These are phyloP conservation scores for Saxophila tyrrhenica DNA, from an alignment of 495 filamentous ascomycete genomes.

Conservation along the genomic window DNA sequence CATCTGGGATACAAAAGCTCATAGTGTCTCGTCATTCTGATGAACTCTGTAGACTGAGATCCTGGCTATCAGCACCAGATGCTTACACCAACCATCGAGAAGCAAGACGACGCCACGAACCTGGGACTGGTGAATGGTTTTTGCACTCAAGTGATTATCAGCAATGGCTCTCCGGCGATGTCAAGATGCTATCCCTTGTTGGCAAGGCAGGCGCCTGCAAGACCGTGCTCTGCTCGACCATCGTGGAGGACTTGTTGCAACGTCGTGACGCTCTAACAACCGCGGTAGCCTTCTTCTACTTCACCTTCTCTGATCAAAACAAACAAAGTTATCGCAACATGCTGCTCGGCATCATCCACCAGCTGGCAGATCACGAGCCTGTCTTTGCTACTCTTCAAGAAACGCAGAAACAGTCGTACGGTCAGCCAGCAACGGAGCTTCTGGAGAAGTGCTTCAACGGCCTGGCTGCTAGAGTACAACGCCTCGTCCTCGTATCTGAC, in stretches of 20 bases:
- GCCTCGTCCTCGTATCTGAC: background rate
- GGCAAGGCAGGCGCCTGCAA: background rate
- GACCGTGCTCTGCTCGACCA: slow-evolving; percentile 1
- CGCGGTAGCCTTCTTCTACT: background rate
- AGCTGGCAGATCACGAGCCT: background rate
- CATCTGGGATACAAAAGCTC: background rate
- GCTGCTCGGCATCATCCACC: background rate
- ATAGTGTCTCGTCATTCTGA: background rate
- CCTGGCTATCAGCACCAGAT: slow-evolving; percentile 1
- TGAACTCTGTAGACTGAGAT: background rate
- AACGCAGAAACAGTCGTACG: background rate
- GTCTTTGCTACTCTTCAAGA: background rate
- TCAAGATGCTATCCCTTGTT: background rate
- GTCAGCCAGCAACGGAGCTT: background rate
- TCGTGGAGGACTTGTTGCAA: background rate
- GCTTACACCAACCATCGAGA: background rate
- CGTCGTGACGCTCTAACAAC: background rate
- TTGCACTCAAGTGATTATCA: background rate
- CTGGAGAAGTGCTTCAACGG: background rate
- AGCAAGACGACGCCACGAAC: background rate
- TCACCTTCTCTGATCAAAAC: background rate
- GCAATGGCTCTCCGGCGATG: background rate
- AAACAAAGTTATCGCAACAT: background rate
- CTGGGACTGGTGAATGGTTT: background rate
- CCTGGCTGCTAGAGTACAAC: background rate